Evolutionary conservation across 495 filamentous ascomycete genomes (phyloP).

Genomic region (Podospora australis): DNA sequence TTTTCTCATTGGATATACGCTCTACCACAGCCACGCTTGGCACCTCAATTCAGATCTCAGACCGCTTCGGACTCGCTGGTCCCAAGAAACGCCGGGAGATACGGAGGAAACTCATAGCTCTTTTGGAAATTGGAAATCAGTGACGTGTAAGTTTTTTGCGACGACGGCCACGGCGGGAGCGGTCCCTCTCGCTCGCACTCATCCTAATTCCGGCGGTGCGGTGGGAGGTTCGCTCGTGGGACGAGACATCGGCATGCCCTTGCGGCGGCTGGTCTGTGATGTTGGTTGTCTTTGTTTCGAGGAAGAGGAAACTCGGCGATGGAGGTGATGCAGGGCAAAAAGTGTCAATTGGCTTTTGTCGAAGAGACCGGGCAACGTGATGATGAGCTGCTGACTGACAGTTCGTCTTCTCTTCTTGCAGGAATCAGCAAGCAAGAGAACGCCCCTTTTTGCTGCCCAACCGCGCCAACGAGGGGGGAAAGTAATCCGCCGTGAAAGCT

Average conservation of each 20-base stretch:
- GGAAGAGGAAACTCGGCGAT: not conserved
- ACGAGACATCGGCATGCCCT: too few relatives aligned
- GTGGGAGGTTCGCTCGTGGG: too few relatives aligned
- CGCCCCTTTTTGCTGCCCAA: not conserved
- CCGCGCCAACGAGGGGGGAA: not conserved
- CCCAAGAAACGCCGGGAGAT: not conserved
- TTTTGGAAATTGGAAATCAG: not conserved
- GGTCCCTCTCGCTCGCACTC: too few relatives aligned
- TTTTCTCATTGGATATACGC: not conserved
- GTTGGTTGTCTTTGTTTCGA: not conserved
- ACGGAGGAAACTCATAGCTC: not conserved
- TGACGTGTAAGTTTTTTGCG: not conserved
- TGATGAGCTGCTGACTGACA: not conserved
- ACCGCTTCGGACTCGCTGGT: not conserved
- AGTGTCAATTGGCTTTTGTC: too few relatives aligned
- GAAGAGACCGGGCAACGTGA: not conserved
- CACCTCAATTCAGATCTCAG: not conserved
- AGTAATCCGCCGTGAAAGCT: too few relatives aligned
- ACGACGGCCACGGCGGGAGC: not conserved
- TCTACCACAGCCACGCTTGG: constrained; percentile 1
- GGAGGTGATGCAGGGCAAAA: not conserved
- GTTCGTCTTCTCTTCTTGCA: not conserved
- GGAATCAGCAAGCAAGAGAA: not conserved
- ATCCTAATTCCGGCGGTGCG: too few relatives aligned
- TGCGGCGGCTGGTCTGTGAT: not conserved